phyloP scores from a whole-genome alignment of 352 stramenopile species.

The Thalassiosira hispida region DNA sequence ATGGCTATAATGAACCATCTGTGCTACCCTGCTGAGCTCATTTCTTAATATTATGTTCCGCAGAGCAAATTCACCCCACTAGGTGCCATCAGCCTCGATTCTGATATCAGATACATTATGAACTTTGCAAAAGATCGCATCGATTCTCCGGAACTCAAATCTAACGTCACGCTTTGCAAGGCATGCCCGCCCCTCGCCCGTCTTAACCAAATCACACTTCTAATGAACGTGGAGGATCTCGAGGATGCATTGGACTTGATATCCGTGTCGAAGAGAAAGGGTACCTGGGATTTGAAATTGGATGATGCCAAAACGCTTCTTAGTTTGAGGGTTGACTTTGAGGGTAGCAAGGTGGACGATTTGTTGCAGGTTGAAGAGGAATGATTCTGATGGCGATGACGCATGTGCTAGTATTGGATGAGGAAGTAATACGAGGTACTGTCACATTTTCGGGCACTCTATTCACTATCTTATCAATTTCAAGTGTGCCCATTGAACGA shows the following conservation, averaged over 20 bases:
- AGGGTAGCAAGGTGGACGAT: constrained; percentile 72
- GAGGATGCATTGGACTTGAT: constrained; percentile 84
- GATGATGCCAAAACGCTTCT: constrained; percentile 77
- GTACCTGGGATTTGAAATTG: constrained; percentile 81
- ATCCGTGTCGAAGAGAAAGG: constrained; percentile 77
- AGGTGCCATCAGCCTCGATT: constrained; percentile 78
- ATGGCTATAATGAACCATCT: background rate
- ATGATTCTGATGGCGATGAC: constrained; percentile 6
- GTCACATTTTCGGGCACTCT: too few relatives aligned
- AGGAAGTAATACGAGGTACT: background rate
- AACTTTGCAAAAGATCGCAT: constrained; percentile 77
- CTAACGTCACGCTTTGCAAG: constrained; percentile 68
- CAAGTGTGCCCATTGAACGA: too few relatives aligned
- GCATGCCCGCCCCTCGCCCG: constrained; percentile 69
- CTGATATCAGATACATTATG: constrained; percentile 78
- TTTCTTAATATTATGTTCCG: too few relatives aligned
- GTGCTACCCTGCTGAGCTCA: background rate
- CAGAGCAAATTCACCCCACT: constrained; percentile 78
- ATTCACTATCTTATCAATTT: too few relatives aligned
- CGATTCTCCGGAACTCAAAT: constrained; percentile 62
- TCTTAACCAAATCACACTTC: constrained; percentile 76
- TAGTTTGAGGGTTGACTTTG: constrained; percentile 77
- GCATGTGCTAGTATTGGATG: background rate
- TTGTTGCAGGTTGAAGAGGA: constrained; percentile 63
- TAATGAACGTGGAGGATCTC: constrained; percentile 83